Evolutionary conservation across 176 grass and related monocot species (phyloP).

Genomic region (Areca catechu): DNA sequence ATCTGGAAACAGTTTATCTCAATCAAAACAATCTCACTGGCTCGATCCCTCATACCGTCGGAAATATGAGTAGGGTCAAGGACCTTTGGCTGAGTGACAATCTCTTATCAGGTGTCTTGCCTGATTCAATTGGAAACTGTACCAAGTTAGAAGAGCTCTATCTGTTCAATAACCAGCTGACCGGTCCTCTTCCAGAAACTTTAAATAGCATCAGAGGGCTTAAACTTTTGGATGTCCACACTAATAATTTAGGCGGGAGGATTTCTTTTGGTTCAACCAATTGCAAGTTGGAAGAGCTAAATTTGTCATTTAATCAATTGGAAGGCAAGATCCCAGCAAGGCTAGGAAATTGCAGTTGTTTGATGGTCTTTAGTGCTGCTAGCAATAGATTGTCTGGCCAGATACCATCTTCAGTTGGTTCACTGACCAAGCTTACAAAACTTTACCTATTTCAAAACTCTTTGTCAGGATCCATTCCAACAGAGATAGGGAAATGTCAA

Average conservation of each 20-base stretch:
- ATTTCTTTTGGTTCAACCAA: slow-evolving; percentile 43
- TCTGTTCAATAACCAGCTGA: slow-evolving; percentile 46
- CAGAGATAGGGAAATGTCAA: slow-evolving; percentile 40
- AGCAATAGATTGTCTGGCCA: slow-evolving; percentile 43
- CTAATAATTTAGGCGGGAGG: slow-evolving; percentile 42
- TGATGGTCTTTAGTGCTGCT: slow-evolving; percentile 26
- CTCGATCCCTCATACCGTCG: slow-evolving; percentile 28
- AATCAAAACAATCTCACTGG: slow-evolving; percentile 42
- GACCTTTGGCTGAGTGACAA: slow-evolving; percentile 33
- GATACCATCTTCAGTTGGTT: slow-evolving; percentile 48
- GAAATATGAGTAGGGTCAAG: slow-evolving; percentile 31
- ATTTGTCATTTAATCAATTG: slow-evolving; percentile 43
- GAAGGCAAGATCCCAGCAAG: slow-evolving; percentile 35
- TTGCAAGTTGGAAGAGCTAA: slow-evolving; percentile 44
- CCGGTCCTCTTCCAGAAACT: slow-evolving; percentile 40
- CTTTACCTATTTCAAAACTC: slow-evolving; percentile 61
- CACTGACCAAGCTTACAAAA: slow-evolving; percentile 35
- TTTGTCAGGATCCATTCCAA: slow-evolving; percentile 55
- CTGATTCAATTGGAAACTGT: slow-evolving; percentile 57
- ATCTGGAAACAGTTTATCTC: slow-evolving; percentile 40
- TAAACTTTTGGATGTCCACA: slow-evolving; percentile 24
- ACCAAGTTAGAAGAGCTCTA: slow-evolving; percentile 43
- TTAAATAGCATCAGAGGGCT: slow-evolving; percentile 36
- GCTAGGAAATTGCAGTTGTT: slow-evolving; percentile 47
- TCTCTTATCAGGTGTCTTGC: slow-evolving; percentile 43